phyloP scores from a whole-genome alignment of 139 green algal genomes.

The Tetraselmis striata region DNA sequence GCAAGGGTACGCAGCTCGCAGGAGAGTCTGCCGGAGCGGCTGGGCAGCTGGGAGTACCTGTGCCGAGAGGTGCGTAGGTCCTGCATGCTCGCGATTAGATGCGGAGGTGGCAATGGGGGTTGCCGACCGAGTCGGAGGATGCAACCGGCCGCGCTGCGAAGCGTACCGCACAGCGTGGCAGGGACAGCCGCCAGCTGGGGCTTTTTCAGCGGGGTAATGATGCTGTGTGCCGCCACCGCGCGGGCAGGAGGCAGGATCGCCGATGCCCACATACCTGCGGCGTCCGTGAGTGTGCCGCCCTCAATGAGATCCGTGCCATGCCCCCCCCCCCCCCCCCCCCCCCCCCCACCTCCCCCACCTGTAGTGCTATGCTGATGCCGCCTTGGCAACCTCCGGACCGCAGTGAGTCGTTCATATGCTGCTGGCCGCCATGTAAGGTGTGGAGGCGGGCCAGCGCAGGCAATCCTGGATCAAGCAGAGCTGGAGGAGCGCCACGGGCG shows the following conservation, averaged over 20 bases:
- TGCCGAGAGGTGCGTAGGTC: not conserved
- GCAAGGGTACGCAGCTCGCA: not conserved
- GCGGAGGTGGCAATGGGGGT: no score
- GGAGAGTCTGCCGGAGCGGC: not conserved
- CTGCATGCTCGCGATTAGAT: no score
- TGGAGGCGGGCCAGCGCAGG: not conserved
- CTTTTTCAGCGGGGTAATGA: no score
- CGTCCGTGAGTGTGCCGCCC: not conserved
- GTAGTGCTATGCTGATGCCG: not conserved
- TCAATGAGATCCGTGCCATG: not conserved
- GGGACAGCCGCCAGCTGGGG: no score
- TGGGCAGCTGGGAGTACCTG: not conserved
- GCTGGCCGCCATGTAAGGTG: not conserved
- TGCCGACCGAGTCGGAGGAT: no score
- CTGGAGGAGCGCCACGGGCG: not conserved
- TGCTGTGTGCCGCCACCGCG: not conserved
- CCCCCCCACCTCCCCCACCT: not conserved
- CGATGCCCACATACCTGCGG: not conserved
- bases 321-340: no score
- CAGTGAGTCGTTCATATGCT: no score
- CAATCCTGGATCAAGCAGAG: not conserved
- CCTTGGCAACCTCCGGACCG: no score
- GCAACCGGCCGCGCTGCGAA: no score
- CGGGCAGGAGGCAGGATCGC: not conserved
- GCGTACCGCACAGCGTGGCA: no score